These are phyloP conservation scores for Aspergillus sergii DNA, from an alignment of 2,329 filamentous ascomycete genomes.

Conservation along the genomic window DNA sequence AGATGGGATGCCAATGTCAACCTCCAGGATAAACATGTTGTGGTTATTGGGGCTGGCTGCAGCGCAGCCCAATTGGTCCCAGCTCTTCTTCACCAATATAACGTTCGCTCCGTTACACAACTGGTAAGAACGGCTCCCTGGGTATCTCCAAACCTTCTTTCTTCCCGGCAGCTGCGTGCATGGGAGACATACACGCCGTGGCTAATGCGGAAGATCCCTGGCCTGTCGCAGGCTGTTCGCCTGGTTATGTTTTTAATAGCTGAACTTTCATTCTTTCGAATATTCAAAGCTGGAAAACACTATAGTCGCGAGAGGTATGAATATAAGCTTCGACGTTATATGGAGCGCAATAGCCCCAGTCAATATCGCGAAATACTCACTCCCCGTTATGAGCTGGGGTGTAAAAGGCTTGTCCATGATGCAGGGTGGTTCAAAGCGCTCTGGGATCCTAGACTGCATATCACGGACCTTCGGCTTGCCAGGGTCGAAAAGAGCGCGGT, in stretches of 20 bases:
- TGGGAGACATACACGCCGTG: not conserved
- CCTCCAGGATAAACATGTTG: not conserved
- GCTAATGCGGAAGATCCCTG: not conserved
- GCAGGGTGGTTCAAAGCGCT: not conserved
- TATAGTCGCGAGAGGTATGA: not conserved
- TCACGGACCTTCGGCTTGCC: no score
- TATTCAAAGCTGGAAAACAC: not conserved
- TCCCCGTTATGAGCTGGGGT: not conserved
- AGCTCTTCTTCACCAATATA: not conserved
- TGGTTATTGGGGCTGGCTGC: not conserved
- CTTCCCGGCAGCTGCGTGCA: not conserved
- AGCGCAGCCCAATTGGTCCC: not conserved
- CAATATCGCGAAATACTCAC: not conserved
- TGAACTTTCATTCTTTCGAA: not conserved
- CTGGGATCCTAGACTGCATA: not conserved
- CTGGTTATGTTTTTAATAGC: not conserved
- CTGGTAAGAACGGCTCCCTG: not conserved
- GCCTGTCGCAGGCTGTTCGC: not conserved
- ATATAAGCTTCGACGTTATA: not conserved
- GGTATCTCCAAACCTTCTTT: not conserved
- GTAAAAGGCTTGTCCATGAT: not conserved
- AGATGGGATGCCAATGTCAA: not conserved
- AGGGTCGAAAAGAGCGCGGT: not conserved
- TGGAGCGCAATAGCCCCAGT: not conserved
- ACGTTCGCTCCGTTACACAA: not conserved